Base-by-base conservation (phyloP, 2,329 filamentous ascomycete genomes). In the Ploettnerulaceae sp. region DNA sequence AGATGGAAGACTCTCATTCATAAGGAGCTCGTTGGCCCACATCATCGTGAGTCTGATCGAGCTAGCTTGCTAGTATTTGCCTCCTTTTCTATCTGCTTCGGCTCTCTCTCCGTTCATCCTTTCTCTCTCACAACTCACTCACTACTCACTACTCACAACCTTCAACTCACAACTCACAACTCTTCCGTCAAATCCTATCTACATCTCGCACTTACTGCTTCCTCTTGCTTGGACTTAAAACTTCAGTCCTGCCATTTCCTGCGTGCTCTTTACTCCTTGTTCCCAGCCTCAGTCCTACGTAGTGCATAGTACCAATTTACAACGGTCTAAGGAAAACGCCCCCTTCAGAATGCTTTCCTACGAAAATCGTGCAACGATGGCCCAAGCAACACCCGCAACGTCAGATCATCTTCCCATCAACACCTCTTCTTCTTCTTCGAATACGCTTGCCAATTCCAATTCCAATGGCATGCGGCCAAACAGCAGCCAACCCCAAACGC, bases 261-360 rank as follows among this genome's bases (percentile, higher is more conserved):
- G 26, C 26, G 26, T 4, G 26, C 26, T 8, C 26, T 29, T n/a
- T n/a, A 8, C 26, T 8, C 26, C 14, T n/a, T 29, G n/a, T n/a
- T n/a, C n/a, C n/a, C n/a, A n/a, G n/a, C n/a, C n/a, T n/a, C n/a
- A n/a, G n/a, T n/a, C n/a, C n/a, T n/a, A n/a, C n/a, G n/a, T n/a
- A n/a, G n/a, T n/a, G n/a, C n/a, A n/a, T n/a, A n/a, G n/a, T n/a
- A n/a, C n/a, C n/a, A n/a, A n/a, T n/a, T n/a, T n/a, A n/a, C n/a
- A n/a, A n/a, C n/a, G n/a, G n/a, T n/a, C n/a, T n/a, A n/a, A n/a
- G n/a, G n/a, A n/a, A n/a, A n/a, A n/a, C n/a, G n/a, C n/a, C 5
- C 33, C 28, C 32, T 31, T 42, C 36, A 58, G 42, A 38, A 63
- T 62, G 60, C 39, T 62, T 20, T 60, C 58, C 11, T 62, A 61